phyloP scores from a whole-genome alignment of 2,329 filamentous ascomycete species.

The Biscogniauxia mediterranea region DNA sequence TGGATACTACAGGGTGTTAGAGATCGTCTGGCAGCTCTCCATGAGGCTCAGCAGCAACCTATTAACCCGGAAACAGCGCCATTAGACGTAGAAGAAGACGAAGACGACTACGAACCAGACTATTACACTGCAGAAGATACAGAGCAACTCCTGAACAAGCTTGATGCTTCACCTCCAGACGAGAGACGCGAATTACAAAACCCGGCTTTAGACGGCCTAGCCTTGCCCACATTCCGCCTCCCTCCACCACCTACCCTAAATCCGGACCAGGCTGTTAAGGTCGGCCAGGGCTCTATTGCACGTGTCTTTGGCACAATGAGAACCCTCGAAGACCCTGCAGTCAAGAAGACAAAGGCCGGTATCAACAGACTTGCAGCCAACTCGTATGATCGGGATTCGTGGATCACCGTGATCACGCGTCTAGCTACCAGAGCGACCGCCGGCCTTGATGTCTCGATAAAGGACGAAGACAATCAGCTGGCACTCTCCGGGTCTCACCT shows the following conservation, averaged over 20 bases:
- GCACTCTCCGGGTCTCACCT: conserved; percentile 39
- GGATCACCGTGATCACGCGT: conserved; percentile 83
- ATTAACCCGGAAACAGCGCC: conserved; percentile 60
- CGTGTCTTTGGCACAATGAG: conserved; percentile 78
- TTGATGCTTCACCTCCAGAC: conserved; percentile 66
- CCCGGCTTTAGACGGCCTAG: conserved; percentile 52
- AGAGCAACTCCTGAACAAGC: conserved; percentile 74
- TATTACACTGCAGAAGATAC: conserved; percentile 74
- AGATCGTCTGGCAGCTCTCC: conserved; percentile 45
- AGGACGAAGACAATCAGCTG: conserved; percentile 52
- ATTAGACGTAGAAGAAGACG: conserved; percentile 70
- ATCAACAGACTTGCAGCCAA: conserved; percentile 83
- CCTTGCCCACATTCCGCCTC: conserved; percentile 75
- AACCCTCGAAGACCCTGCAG: conserved; percentile 64
- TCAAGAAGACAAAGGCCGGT: conserved; percentile 65
- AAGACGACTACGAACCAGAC: conserved; percentile 91
- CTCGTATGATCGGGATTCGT: conserved; percentile 81
- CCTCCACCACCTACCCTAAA: conserved; percentile 74
- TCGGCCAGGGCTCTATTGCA: conserved; percentile 71
- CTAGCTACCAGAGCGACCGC: conserved; percentile 77
- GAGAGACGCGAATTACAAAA: conserved; percentile 44
- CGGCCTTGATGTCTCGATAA: conserved; percentile 61
- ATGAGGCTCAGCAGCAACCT: conserved; percentile 42
- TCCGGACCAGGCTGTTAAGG: conserved; percentile 67
- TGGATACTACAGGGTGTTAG: conserved; percentile 46